Conservation (phyloP, 192 early-diverging fungal genomes). For the Mortierella alpina region DNA sequence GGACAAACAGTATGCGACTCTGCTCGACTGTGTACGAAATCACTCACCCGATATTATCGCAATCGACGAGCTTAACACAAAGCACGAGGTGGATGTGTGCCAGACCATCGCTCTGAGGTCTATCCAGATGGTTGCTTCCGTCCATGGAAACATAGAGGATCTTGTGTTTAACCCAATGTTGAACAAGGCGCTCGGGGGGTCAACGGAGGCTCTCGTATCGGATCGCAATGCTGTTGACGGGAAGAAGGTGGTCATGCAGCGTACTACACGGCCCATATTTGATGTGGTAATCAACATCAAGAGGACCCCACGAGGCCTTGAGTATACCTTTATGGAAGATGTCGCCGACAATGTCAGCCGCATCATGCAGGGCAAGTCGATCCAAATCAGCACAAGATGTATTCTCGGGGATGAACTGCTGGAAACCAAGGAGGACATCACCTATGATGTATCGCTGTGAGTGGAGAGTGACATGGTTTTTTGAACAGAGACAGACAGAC, state of each 20-base stretch:
- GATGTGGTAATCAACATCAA: conserved; percentile 10
- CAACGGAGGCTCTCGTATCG: conserved; percentile 1
- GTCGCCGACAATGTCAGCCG: conserved; percentile 7
- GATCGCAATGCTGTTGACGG: conserved; percentile 5
- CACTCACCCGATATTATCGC: conserved; percentile 19
- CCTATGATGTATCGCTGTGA: neutral
- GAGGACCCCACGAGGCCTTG: neutral
- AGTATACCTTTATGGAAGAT: conserved; percentile 6
- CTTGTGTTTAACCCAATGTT: conserved; percentile 14
- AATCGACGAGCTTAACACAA: conserved; percentile 17
- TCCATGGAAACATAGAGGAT: conserved; percentile 12
- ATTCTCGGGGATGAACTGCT: neutral
- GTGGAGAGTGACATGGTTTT: no score
- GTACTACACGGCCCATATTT: conserved; percentile 1
- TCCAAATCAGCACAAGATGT: neutral
- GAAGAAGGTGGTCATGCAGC: conserved; percentile 1
- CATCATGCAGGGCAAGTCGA: conserved; percentile 5
- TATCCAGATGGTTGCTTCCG: conserved; percentile 18
- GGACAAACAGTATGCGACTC: neutral
- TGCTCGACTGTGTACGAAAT: conserved; percentile 17
- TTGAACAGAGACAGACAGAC: no score
- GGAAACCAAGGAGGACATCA: neutral
- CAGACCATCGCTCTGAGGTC: conserved; percentile 19
- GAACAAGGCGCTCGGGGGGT: conserved; percentile 11
- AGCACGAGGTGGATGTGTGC: conserved; percentile 7